Base-by-base conservation (phyloP, 306 rosid genomes). In the Chamaecrista fasciculata region DNA sequence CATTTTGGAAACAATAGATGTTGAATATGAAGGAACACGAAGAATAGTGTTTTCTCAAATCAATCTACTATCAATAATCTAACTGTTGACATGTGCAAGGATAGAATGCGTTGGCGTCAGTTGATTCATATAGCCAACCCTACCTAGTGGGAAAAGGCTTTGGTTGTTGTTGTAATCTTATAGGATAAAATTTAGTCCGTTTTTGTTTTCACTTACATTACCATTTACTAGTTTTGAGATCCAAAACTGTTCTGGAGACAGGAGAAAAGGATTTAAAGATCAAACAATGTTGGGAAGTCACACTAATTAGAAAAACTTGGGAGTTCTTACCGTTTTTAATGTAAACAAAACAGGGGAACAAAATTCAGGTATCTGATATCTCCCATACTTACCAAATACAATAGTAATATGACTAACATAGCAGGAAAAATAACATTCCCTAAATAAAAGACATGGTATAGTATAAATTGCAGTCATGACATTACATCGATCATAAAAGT, bases 311-410 rank as follows among this genome's bases (percentile, higher is more conserved):
- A 42, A 42, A 46, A 5, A 46, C 11, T 14, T 40, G 47, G 12
- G 11, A 24, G 51, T 34, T 66, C 36, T 44, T 25, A 72, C 42
- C 43, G 29, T 50, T 4, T 49, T 26, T 62, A 31, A 21, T 18
- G 39, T 53, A 62, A 66, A 59, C 26, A 49, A 63, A 10, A 70
- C 12, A 37, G 33, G 31, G 74, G 33, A 36, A 56, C 42, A 64
- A 21, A 71, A 52, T 46, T 36, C 42, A 52, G 51, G 34, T 46
- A 34, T 60, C 18, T 29, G 28, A 40, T 50, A 33, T 29, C 11
- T 28, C 55, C 43, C 42, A 42, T 52, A 14, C 61, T 25, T 37
- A 33, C 26, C 43, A 24, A n/a, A 33, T 36, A 40, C 62, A 20
- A 70, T 14, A 61, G 33, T 40, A 19, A 69, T 42, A 64, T 39